Percentiles rank a stretch among this genome's conserved stretches.
phyloP scores from a whole-genome alignment of 1,284 basidiomycete species.

The Fomitopsis betulina region DNA sequence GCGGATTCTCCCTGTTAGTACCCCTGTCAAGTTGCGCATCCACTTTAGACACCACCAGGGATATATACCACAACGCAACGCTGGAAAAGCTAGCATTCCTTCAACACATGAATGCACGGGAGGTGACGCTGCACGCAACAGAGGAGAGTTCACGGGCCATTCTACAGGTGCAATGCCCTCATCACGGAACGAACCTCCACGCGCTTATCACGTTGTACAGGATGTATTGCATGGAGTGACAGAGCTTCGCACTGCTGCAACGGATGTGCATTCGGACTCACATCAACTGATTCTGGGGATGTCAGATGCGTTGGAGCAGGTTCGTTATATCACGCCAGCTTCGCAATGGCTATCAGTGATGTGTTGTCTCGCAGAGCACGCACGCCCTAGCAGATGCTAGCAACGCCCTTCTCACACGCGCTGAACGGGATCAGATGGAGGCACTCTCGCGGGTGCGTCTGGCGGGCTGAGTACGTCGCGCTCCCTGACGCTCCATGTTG shows the following conservation, averaged over 20 bases:
- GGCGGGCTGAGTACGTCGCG: neutral
- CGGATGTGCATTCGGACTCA: slow-evolving; percentile 17
- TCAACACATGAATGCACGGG: slow-evolving; percentile 40
- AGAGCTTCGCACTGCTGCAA: slow-evolving; percentile 21
- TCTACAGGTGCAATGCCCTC: slow-evolving; percentile 24
- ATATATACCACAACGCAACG: slow-evolving; percentile 63
- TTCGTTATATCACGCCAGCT: neutral
- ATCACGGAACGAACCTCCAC: neutral
- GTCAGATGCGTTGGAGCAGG: slow-evolving; percentile 11
- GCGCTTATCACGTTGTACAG: slow-evolving; percentile 16
- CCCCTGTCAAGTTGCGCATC: neutral
- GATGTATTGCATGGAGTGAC: slow-evolving; percentile 23
- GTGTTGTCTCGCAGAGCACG: neutral
- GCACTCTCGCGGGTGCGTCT: slow-evolving; percentile 3
- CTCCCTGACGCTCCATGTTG: neutral
- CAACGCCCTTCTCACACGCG: neutral
- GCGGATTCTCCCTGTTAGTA: neutral
- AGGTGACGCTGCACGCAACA: slow-evolving; percentile 30
- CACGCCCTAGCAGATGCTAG: neutral
- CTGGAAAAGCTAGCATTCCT: slow-evolving; percentile 51
- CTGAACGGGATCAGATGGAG: slow-evolving; percentile 1
- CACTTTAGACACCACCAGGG: slow-evolving; percentile 54
- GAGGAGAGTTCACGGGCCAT: slow-evolving; percentile 23
- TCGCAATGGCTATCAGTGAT: neutral
- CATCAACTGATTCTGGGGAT: slow-evolving; percentile 14